phyloP scores from a whole-genome alignment of 2,329 filamentous ascomycete genomes.

The Paecilomyces sp. region DNA sequence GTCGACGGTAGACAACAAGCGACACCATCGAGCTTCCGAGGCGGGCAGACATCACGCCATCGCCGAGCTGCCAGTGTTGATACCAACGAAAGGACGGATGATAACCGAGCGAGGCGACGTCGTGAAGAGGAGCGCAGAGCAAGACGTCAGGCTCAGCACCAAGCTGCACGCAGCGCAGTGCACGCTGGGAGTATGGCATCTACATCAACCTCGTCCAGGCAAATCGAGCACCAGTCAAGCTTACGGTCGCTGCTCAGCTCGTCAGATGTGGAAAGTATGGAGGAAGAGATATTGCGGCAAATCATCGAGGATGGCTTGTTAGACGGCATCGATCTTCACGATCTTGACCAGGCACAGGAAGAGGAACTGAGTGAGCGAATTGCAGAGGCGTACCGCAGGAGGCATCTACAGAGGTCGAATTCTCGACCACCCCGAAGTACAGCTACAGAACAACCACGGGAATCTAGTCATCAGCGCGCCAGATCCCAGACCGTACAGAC shows the following conservation, averaged over 20 bases:
- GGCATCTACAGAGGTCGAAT: slow-evolving; percentile 49
- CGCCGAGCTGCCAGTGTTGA: slow-evolving; percentile 31
- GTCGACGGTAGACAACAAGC: slow-evolving; percentile 15
- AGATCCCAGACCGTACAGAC: slow-evolving; percentile 25
- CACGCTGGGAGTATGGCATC: slow-evolving; percentile 16
- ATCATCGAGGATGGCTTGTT: slow-evolving; percentile 82
- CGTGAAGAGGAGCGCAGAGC: slow-evolving; percentile 25
- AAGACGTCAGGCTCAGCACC: slow-evolving; percentile 19
- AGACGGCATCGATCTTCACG: slow-evolving; percentile 82
- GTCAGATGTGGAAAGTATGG: slow-evolving; percentile 69
- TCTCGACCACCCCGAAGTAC: slow-evolving; percentile 26
- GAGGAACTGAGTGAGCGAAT: slow-evolving; percentile 88
- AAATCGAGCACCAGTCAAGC: slow-evolving; percentile 83
- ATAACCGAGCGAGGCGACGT: slow-evolving; percentile 29
- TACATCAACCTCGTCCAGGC: slow-evolving; percentile 39
- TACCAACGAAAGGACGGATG: slow-evolving; percentile 29
- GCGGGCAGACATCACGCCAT: slow-evolving; percentile 15
- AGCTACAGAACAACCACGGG: slow-evolving; percentile 23
- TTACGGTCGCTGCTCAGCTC: slow-evolving; percentile 76
- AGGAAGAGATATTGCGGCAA: slow-evolving; percentile 81
- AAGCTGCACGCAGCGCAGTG: slow-evolving; percentile 10
- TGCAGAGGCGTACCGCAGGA: slow-evolving; percentile 74
- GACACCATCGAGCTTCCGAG: slow-evolving; percentile 18
- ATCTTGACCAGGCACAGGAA: slow-evolving; percentile 74
- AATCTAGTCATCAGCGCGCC: slow-evolving; percentile 20